Conservation (phyloP, 805 yeast species). For the Metschnikowia similis region DNA sequence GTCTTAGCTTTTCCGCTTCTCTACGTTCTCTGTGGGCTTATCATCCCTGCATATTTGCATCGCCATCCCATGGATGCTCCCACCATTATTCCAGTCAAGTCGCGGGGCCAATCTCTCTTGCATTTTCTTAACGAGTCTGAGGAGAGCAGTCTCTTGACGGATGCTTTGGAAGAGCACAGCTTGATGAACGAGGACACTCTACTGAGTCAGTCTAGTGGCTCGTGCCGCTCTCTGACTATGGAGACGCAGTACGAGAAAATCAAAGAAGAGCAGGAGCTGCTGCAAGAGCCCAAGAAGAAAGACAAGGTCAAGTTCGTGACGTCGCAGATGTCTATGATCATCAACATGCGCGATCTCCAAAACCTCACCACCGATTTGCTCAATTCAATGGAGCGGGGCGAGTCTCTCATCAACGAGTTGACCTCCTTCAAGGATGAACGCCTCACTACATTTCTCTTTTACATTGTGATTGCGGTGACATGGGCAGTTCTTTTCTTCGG, state of each 20-base stretch:
- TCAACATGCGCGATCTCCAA: constrained; percentile 73
- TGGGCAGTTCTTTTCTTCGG: constrained; percentile 41
- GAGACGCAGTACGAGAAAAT: constrained; percentile 12
- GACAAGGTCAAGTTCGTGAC: constrained; percentile 20
- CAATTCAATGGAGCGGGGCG: constrained; percentile 45
- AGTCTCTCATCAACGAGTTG: constrained; percentile 53
- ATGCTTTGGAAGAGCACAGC: constrained; percentile 19
- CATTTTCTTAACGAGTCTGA: constrained; percentile 32
- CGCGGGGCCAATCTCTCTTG: constrained; percentile 52
- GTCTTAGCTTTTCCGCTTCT: constrained; percentile 61
- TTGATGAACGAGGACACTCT: constrained; percentile 6
- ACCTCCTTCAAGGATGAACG: constrained; percentile 72
- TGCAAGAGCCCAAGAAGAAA: constrained; percentile 8
- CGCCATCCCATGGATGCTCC: constrained; percentile 60
- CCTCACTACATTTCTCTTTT: constrained; percentile 55
- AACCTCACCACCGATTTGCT: constrained; percentile 55
- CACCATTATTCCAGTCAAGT: constrained; percentile 40
- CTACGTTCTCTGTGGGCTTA: constrained; percentile 48
- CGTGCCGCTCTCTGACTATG: constrained; percentile 10
- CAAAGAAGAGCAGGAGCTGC: constrained; percentile 2
- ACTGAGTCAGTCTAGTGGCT: constrained; percentile 9
- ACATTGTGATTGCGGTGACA: constrained; percentile 28
- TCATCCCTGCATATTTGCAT: constrained; percentile 66
- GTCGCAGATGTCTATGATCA: constrained; percentile 40
- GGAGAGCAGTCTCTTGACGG: constrained; percentile 32